These are phyloP conservation scores for Syzygium oleosum DNA, from an alignment of 345 rosid genomes.

Conservation along the genomic window DNA sequence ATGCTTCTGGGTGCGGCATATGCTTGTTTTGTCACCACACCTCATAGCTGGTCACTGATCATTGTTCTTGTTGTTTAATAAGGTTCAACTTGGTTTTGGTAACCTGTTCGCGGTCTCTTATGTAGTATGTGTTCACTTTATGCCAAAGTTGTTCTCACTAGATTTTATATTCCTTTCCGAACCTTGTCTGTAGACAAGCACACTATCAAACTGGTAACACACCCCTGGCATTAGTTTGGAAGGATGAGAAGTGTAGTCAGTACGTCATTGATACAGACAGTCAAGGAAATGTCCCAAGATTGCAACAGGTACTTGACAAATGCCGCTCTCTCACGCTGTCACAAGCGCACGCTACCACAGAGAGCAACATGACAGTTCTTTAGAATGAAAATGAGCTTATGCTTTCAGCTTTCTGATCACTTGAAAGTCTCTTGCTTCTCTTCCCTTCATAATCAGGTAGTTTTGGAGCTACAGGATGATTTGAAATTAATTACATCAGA, in stretches of 20 bases:
- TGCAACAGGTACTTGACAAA: conserved; percentile 55
- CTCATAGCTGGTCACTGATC: not conserved
- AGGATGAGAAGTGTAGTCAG: conserved; percentile 86
- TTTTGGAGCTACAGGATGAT: conserved; percentile 80
- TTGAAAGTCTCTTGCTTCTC: not conserved
- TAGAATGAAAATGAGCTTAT: not conserved
- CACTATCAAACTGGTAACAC: conserved; percentile 91
- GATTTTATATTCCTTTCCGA: not conserved
- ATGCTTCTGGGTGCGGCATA: not conserved
- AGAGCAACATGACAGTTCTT: not conserved
- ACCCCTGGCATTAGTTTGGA: conserved; percentile 93
- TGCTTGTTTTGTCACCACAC: not conserved
- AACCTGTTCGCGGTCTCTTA: not conserved
- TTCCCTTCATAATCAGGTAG: conserved; percentile 35
- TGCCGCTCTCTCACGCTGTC: not conserved
- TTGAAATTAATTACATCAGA: conserved; percentile 80
- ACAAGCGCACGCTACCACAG: not conserved
- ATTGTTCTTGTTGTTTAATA: not conserved
- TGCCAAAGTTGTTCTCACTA: not conserved
- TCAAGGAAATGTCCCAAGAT: conserved; percentile 66
- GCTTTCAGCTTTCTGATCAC: not conserved
- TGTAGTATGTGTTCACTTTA: not conserved
- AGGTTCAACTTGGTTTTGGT: not conserved
- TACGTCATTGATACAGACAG: conserved; percentile 91
- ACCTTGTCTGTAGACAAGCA: conserved; percentile 51